A percentile compares a stretch with the other conserved stretches of the same genome.
These are phyloP conservation scores for Ligustrum vulgare DNA, from an alignment of 257 asterid species.

Conservation along the genomic window DNA sequence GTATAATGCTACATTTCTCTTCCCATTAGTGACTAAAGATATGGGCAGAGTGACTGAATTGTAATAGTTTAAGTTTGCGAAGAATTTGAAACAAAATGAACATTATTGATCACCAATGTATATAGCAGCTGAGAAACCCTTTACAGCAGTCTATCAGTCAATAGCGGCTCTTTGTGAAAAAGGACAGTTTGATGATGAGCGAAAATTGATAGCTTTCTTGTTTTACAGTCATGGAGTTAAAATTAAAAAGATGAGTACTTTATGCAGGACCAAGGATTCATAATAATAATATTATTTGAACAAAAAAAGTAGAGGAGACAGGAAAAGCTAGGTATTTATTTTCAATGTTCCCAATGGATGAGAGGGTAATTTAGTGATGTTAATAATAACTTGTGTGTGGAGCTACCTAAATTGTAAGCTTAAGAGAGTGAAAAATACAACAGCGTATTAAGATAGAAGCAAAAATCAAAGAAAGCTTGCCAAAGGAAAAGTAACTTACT, in stretches of 20 bases:
- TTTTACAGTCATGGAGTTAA: not conserved
- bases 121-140: not conserved
- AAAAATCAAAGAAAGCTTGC: not conserved
- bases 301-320: not conserved
- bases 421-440: not conserved
- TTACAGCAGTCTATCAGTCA: not conserved
- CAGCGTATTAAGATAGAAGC: not conserved
- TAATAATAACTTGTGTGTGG: not conserved
- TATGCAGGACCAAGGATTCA: not conserved
- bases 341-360: not conserved
- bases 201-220: not conserved
- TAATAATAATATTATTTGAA: too few relatives aligned
- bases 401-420: not conserved
- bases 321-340: not conserved
- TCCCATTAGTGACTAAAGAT: too few relatives aligned
- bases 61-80: not conserved
- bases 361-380: not conserved
- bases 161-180: not conserved
- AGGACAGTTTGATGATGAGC: not conserved
- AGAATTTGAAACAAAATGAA: not conserved
- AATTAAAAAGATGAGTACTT: not conserved
- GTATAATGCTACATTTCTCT: too few relatives aligned
- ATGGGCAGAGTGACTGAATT: not conserved
- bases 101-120: not conserved
- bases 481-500: not conserved